Conservation (phyloP, 495 filamentous ascomycete species). For the Friedmanniomyces simplex region DNA sequence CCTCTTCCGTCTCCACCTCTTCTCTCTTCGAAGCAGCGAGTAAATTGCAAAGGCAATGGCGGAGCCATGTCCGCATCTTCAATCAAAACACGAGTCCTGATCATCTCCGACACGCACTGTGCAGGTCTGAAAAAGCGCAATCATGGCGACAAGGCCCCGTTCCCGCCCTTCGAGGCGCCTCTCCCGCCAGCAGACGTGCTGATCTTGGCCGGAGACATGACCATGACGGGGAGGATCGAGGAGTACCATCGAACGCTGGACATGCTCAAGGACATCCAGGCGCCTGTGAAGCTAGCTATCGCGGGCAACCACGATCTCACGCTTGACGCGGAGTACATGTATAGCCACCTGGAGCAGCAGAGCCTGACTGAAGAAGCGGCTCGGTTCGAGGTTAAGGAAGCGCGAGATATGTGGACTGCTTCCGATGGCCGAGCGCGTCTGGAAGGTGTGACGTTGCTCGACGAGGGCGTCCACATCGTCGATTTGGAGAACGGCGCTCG, state of each 20-base stretch:
- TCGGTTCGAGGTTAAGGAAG: background rate
- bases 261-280: conserved; percentile 46
- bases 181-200: conserved; percentile 49
- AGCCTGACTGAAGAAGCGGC: background rate
- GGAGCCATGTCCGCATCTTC: background rate
- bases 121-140: background rate
- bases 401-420: conserved; percentile 5
- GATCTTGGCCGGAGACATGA: conserved; percentile 68
- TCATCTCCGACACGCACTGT: conserved; percentile 32
- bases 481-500: conserved; percentile 45
- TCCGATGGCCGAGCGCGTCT: conserved; percentile 27
- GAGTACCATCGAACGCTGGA: conserved; percentile 45
- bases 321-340: conserved; percentile 41
- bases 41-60: background rate
- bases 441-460: conserved; percentile 51
- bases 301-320: conserved; percentile 73
- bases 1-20: too few species aligned
- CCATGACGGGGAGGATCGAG: conserved; percentile 44
- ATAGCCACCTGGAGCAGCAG: background rate
- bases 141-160: background rate
- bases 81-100: conserved; percentile 25
- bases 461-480: conserved; percentile 54
- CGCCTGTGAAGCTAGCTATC: conserved; percentile 67
- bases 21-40: too few species aligned
- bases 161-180: conserved; percentile 22